Percentiles rank a stretch among this genome's conserved stretches.
Conservation (phyloP, 192 early-diverging fungal genomes). For the Podochytrium sp. region DNA sequence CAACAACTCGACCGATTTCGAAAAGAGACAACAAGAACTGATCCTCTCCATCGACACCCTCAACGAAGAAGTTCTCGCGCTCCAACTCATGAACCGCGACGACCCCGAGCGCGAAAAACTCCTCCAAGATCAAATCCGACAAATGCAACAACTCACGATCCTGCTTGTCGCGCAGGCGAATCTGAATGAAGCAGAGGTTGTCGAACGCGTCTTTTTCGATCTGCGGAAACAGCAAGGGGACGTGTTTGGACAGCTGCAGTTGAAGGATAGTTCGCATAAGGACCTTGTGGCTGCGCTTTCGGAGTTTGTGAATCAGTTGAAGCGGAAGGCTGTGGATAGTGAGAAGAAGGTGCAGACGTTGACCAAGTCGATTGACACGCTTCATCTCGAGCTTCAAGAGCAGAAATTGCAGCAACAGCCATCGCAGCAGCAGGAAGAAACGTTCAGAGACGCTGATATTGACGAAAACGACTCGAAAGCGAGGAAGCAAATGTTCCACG, state of each 20-base stretch:
- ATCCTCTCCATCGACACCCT: slow-evolving; percentile 21
- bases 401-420: not conserved
- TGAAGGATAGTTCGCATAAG: not conserved
- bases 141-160: slow-evolving; percentile 25
- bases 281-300: slow-evolving; percentile 3
- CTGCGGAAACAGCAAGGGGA: not conserved
- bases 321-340: slow-evolving; percentile 8
- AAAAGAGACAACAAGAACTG: slow-evolving; percentile 15
- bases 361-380: slow-evolving; percentile 30
- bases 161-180: slow-evolving; percentile 5
- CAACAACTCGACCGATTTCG: not conserved
- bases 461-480: not conserved
- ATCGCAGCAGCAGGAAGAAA: not conserved
- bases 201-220: slow-evolving; percentile 20
- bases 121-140: slow-evolving; percentile 14
- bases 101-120: slow-evolving; percentile 10
- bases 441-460: not conserved
- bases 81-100: not conserved
- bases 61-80: slow-evolving; percentile 5
- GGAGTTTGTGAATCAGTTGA: not conserved
- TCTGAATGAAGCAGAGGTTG: slow-evolving; percentile 10
- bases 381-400: slow-evolving; percentile 27
- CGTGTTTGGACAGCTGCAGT: slow-evolving; percentile 4
- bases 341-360: slow-evolving; percentile 15
- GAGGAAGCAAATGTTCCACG: not conserved